Evolutionary conservation across 2,329 filamentous ascomycete genomes (phyloP), one percentile per base, ranked within the genome.

Genomic region (Pyrenophora teres): DNA sequence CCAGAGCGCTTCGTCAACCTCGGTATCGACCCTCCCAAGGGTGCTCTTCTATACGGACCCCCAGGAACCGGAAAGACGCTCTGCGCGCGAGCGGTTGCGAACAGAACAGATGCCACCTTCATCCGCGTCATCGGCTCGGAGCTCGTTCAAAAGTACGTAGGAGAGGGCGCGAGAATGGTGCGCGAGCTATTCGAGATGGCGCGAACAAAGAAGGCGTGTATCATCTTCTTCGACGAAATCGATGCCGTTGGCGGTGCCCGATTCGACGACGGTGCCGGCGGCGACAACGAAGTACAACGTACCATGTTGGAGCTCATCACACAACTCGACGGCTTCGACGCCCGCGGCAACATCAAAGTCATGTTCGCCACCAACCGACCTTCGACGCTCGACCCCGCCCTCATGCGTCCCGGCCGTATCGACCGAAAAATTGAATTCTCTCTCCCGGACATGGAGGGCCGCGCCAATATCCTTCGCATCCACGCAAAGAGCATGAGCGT

Each of bases 401-500:
- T 97, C 60, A 97, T 97, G 92, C 85, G 93, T 79, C 93, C 93
- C 9, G 93, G 93, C 27, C 92, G 93, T 83, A 97, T 97, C 69
- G 93, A 97, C 76, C 86, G 94, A 69, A 99, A 99, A 83, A 99
- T 99, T 67, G 94, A 99, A 77, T 99, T 99, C 80, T 93, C 92
- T 0, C 83, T 99, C 19, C 94, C 94, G 19, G 94, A 99, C 74
- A 90, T 97, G 65, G 94, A 99, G 76, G 94, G 94, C 44, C 88
- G 94, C 62, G 94, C 94, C 70, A 97, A 97, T 78, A 97, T 99
- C 70, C 84, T 99, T 38, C 89, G 94, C 43, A 99, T 99, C 68
- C 94, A 97, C 80, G 94, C 94, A 68, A 99, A 97, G 88, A 96
- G 90, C 74, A 99, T 99, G 94, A 97, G 92, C 15, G 94, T 99